phyloP scores from a whole-genome alignment of 2,329 filamentous ascomycete species.

The Xylariaceae sp. region DNA sequence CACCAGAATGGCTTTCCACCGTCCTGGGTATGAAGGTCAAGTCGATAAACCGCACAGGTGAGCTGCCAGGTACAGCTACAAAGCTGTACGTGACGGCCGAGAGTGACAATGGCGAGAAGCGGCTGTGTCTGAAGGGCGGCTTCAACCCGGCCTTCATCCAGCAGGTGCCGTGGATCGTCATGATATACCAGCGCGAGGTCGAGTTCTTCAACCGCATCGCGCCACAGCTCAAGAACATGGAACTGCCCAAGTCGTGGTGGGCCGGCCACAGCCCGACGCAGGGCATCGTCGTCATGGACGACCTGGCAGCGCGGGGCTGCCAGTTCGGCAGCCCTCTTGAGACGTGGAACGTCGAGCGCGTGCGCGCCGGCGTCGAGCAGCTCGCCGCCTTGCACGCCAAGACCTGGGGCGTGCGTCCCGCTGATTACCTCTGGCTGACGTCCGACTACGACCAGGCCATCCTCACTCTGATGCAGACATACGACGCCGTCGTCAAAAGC shows the following conservation, averaged over 20 bases:
- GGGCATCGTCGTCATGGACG: constrained; percentile 40
- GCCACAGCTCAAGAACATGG: constrained; percentile 32
- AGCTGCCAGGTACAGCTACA: constrained; percentile 34
- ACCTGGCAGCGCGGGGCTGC: constrained; percentile 33
- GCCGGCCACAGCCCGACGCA: constrained; percentile 33
- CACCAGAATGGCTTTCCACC: constrained; percentile 34
- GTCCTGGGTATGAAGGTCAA: constrained; percentile 31
- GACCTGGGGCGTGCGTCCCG: constrained; percentile 37
- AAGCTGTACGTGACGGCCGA: constrained; percentile 34
- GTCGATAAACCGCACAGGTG: constrained; percentile 28
- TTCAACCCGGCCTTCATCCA: constrained; percentile 38
- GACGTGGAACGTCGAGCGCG: constrained; percentile 34
- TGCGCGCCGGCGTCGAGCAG: constrained; percentile 42
- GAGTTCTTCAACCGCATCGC: constrained; percentile 40
- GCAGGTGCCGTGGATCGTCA: constrained; percentile 35
- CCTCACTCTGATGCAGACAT: constrained; percentile 38
- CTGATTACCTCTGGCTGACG: constrained; percentile 42
- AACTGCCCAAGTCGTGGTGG: constrained; percentile 35
- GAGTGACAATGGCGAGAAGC: constrained; percentile 26
- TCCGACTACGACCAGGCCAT: constrained; percentile 41
- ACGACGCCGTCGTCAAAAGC: constrained; percentile 33
- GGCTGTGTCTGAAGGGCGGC: constrained; percentile 39
- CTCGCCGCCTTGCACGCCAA: constrained; percentile 45
- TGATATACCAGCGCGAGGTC: constrained; percentile 39
- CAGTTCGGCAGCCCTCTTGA: constrained; percentile 33